Base-by-base conservation (phyloP, 2,329 filamentous ascomycete genomes). In the Pseudogymnoascus sp. region DNA sequence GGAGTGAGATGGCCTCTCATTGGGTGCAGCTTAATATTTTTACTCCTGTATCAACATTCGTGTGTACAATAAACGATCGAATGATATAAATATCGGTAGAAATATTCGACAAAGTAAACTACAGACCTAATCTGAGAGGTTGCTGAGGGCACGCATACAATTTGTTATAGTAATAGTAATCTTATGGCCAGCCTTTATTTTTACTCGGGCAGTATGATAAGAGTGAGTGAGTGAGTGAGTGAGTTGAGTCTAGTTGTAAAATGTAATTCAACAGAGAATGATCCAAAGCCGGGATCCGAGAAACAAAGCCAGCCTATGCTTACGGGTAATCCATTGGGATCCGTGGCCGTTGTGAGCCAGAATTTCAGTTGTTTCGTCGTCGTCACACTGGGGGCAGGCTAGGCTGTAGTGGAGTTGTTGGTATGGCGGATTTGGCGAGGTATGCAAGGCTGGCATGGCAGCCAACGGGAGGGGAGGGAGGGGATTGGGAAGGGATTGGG, bases 1-100 rank as follows among this genome's bases (percentile, higher is more conserved):
- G 6, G 2, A 53, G 25, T 31, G 46, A 16, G 46, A 28, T 11
- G 46, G 25, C 14, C 46, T 53, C 46, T 53, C 46, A 53, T 53
- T 53, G 46, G 46, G 46, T 25, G 46, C 46, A 53, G 46, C 46
- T 28, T 53, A 31, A 4, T 16, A 53, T 53, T 53, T 53, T 53
- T 31, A 53, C 25, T 53, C 46, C 46, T 53, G 46, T 53, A 31
- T 53, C 14, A 31, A 31, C 25, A 28, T 53, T 31, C 25, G 23
- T 28, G 46, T 53, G 16, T 21, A 12, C 18, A 28, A n/a, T 28
- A 16, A 53, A 31, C 3, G 5, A 25, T n/a, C 7, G 23, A 31
- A 28, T n/a, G 43, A 18, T 49, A 28, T 3, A 49, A 49, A n/a
- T 49, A 8, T 49, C 9, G 43, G 12, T 49, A 28, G 7, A 49